Conservation (phyloP, 1,284 basidiomycete species). For the Rhodofomes roseus region DNA sequence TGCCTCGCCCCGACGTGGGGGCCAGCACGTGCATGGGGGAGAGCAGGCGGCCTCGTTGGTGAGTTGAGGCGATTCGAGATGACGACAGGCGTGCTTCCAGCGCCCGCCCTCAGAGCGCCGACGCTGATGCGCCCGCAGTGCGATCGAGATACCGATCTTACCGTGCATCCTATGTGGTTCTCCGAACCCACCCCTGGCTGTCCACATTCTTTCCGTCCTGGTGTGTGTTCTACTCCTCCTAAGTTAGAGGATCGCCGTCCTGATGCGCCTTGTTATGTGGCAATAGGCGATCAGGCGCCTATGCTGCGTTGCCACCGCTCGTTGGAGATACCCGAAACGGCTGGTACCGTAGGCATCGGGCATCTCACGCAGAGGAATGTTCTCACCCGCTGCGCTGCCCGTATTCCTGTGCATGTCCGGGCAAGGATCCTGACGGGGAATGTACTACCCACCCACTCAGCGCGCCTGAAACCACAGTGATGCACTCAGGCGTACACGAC, state of each 20-base stretch:
- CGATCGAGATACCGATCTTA: constrained; percentile 7
- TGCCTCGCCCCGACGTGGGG: neutral
- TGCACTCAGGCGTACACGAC: neutral
- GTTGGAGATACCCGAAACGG: neutral
- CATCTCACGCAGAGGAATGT: neutral
- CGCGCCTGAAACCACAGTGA: neutral
- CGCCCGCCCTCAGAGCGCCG: neutral
- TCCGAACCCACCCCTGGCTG: neutral
- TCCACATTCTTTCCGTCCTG: too few species aligned
- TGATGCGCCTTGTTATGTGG: neutral
- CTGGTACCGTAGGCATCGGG: neutral
- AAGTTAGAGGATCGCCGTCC: neutral
- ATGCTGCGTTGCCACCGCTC: neutral
- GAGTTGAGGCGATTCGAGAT: neutral
- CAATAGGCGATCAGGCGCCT: neutral
- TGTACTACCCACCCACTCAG: neutral
- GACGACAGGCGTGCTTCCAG: neutral
- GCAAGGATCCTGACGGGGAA: too few species aligned
- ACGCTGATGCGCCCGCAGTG: neutral
- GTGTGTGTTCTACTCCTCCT: too few species aligned
- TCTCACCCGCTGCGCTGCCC: neutral
- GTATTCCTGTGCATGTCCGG: neutral
- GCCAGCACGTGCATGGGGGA: neutral
- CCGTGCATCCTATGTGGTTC: neutral
- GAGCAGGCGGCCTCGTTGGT: neutral